These are phyloP conservation scores for Fusarium sp. DNA, from an alignment of 2,329 filamentous ascomycete genomes.

Conservation along the genomic window DNA sequence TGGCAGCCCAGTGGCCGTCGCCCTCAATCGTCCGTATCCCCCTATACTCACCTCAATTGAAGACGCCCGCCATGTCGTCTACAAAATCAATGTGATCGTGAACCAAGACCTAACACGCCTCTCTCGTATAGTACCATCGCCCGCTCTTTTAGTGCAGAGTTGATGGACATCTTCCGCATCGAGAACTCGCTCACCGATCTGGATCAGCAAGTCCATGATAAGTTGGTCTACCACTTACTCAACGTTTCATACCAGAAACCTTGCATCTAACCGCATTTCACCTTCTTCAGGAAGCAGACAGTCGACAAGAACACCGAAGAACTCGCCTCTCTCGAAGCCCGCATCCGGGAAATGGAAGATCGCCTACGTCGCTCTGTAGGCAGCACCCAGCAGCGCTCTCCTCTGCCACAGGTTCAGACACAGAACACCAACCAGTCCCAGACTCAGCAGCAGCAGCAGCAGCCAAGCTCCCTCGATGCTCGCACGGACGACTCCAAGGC, in stretches of 20 bases:
- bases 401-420: constrained; percentile 24
- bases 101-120: constrained; percentile 20
- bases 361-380: constrained; percentile 64
- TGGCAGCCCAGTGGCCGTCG: constrained; percentile 83
- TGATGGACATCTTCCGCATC: constrained; percentile 90
- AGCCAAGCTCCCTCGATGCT: constrained; percentile 30
- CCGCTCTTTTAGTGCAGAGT: constrained; percentile 83
- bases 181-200: constrained; percentile 80
- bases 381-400: constrained; percentile 26
- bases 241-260: not conserved
- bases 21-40: constrained; percentile 80
- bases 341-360: constrained; percentile 85
- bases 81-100: constrained; percentile 18
- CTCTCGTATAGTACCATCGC: constrained; percentile 76
- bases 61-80: constrained; percentile 1
- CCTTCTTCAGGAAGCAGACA: constrained; percentile 74
- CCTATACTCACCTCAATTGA: constrained; percentile 65
- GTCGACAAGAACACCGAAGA: constrained; percentile 80
- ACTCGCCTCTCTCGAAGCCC: constrained; percentile 85
- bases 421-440: constrained; percentile 31
- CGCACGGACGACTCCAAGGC: constrained; percentile 48
- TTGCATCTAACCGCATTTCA: constrained; percentile 24
- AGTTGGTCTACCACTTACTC: constrained; percentile 65
- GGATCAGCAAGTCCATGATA: constrained; percentile 79
- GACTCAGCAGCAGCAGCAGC: constrained; percentile 28